Evolutionary conservation across 495 filamentous ascomycete genomes (phyloP), one percentile per base, ranked within the genome.

Genomic region (Xylaria longipes): DNA sequence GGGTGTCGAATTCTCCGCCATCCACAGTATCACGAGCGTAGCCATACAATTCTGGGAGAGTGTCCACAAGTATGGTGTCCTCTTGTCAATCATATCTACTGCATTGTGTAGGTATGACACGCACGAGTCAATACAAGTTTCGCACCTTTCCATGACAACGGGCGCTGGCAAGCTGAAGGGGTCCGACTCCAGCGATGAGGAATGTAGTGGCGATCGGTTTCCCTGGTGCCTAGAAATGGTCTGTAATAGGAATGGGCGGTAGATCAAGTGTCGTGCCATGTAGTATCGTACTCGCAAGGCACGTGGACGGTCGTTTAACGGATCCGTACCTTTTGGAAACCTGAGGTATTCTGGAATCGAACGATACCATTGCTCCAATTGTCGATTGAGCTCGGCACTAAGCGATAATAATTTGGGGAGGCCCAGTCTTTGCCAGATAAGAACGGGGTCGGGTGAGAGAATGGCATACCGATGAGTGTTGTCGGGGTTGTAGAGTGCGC

Each of bases 301-400:
- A 3, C 77, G 72, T 9, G 74, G 75, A 48, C 80, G 77, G 41
- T 78, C 76, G 60, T 75, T 77, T 1, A 79, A 65, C 46, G 67
- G 61, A 6, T 75, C 43, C 31, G 73, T 75, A 39, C 74, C 79
- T 50, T 80, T 77, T 0, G 60, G 57, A 15, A 79, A 79, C 22
- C 79, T 76, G 22, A 80, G 48, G 43, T 75, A 76, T 68, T 79
- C 79, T 15, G 80, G 80, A 46, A 79, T 82, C 39, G 80, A 82
- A 54, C 74, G 73, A 64, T 82, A 80, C 80, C 80, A 82, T 62
- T 79, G 75, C 41, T 82, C 80, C 17, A 82, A 67, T 50, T 82
- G 80, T 68, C 78, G 73, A 64, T 82, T 79, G 35, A 80, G 78
- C 61, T 80, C 77, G 5, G 79, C 60, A 63, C 74, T 79, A 33